Base-by-base conservation (phyloP, 495 filamentous ascomycete species). In the Melanomma pulvis-pyrius region DNA sequence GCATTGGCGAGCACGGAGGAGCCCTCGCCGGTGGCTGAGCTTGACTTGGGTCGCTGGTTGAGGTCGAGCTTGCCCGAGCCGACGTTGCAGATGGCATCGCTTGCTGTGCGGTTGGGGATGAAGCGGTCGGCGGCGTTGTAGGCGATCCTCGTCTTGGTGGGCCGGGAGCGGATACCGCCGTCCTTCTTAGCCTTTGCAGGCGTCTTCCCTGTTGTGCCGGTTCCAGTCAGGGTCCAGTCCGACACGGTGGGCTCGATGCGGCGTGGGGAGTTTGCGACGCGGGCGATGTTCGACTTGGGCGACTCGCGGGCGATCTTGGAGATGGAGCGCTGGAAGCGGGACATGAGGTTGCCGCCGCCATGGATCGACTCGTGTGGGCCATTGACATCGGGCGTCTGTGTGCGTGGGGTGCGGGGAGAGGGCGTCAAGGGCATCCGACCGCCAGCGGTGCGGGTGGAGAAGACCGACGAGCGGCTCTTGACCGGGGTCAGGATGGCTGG, bases 281-380 rank as follows among this genome's bases (percentile, higher is more conserved):
- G 85, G 59, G 92, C 93, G 75, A 97, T 96, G 81, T 96, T 97
- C 49, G 92, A 96, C 81, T 97, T 97, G 72, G 92, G 91, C 26
- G 91, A 92, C 68, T 93, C 87, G 26, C 87, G 85, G 54, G 72
- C 62, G 74, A 78, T 77, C 80, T 83, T 86, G 39, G 85, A 82
- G 25, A 80, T 79, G 13, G 87, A 86, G 73, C 87, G 88, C 59
- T 89, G 80, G 65, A 96, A 90, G 69, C 90, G 86, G 51, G 91
- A 84, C 24, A 87, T 84, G 6, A 94, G 78, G 36, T 84, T 62
- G 32, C 83, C 56, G 66, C 69, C 67, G 59, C 73, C 70, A 76
- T 92, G 92, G 55, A 90, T 84, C 25, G 91, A 89, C 78, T 89
- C 86, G 28, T 86, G 72, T 32, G 78, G 79, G 32, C 81, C 79